Base-by-base conservation (phyloP, 495 filamentous ascomycete species). In the Tuber indicum region DNA sequence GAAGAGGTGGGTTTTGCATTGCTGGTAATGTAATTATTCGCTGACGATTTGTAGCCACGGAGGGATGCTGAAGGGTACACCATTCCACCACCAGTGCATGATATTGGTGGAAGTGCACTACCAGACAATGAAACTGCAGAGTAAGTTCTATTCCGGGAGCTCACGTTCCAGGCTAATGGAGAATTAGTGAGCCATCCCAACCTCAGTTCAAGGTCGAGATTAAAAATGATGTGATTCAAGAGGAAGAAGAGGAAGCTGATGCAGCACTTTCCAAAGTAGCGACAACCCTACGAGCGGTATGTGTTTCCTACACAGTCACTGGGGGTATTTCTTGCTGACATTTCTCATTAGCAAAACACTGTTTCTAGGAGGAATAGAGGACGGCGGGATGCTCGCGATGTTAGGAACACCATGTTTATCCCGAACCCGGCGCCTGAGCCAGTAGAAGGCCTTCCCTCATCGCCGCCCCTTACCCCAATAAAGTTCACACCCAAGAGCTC, bases 191-290 rank as follows among this genome's bases (percentile, higher is more conserved):
- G 84, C 74, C 92, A 93, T 52, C 70, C 66, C 91, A 93, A 72
- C 87, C 90, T 42, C 87, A 91, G 75, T 92, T 97, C 85, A 98
- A 96, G 84, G 86, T 99, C 42, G 96, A 91, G 76, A 99, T 99
- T 78, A 88, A 93, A 77, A 94, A 93, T 78, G 92, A 96, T 76
- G 95, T 97, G 1, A 96, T 99, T 75, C 90, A 91, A 36, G 96
- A 99, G 85, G 96, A 98, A 83, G 93, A 95, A 79, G 90, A 87
- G 74, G 93, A 97, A 84, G 93, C 93, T 3, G 91, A 96, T 84
- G 91, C 92, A 69, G 96, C 96, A 1, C 87, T 98, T 82, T 92
- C 94, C 70, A 94, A 92, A 79, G 93, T 97, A 81, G 94, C 95
- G n/a, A 94, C 92, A 82, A 93, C 93, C 17, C 86, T 99, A 41